Percentiles rank a stretch among this genome's conserved stretches.
Evolutionary conservation across 83 land plant genomes (phyloP).

Genomic region (Picea engelmannii): DNA sequence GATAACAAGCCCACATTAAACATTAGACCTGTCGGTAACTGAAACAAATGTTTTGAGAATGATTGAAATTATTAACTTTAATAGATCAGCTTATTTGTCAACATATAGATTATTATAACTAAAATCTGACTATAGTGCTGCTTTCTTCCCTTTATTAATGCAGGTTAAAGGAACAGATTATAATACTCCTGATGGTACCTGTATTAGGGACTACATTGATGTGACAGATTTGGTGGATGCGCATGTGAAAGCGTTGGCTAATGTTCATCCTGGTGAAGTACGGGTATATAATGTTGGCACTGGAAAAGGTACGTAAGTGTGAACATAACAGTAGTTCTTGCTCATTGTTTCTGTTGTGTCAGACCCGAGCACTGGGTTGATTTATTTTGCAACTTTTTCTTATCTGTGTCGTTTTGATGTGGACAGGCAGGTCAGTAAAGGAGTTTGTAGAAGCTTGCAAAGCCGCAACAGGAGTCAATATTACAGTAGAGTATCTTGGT

Average conservation of each 20-base stretch:
- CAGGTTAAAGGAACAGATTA: conserved; percentile 89
- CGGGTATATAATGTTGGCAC: conserved; percentile 89
- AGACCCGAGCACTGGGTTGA: background rate
- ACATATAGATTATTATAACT: background rate
- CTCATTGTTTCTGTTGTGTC: conserved; percentile 8
- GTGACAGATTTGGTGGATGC: conserved; percentile 91
- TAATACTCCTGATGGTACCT: conserved; percentile 77
- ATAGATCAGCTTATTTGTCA: background rate
- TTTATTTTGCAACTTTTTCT: background rate
- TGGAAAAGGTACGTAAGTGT: conserved; percentile 65
- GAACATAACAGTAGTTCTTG: background rate
- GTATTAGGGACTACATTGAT: conserved; percentile 84
- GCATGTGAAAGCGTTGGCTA: conserved; percentile 81
- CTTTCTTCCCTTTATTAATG: conserved; percentile 2
- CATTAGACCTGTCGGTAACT: background rate
- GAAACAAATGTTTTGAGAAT: background rate
- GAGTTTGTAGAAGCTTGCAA: conserved; percentile 91
- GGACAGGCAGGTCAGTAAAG: conserved; percentile 81
- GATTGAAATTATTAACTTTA: background rate
- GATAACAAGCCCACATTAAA: too few species aligned
- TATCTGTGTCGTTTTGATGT: background rate
- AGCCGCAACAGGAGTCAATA: conserved; percentile 67
- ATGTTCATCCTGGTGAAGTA: conserved; percentile 51
- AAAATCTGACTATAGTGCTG: background rate
- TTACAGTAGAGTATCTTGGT: conserved; percentile 57